Conservation (phyloP, 2,329 filamentous ascomycete genomes). For the Cordyceps fumosorosea region DNA sequence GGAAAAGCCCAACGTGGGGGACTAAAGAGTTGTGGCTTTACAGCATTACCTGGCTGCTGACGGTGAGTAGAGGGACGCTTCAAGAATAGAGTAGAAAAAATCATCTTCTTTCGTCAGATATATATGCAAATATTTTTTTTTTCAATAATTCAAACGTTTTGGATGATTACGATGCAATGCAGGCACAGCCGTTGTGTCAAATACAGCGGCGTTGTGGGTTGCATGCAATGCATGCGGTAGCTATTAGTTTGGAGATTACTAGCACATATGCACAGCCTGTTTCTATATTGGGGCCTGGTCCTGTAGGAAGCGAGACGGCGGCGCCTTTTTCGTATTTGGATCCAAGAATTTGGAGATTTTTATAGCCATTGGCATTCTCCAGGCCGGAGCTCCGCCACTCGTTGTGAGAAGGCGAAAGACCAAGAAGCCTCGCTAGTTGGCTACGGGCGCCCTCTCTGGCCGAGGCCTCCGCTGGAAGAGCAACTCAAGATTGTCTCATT, state of each 20-base stretch:
- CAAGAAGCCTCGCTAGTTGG: neutral
- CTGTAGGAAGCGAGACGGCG: neutral
- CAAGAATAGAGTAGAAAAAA: neutral
- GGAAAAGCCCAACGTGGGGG: neutral
- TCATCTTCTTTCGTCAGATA: neutral
- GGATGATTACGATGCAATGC: neutral
- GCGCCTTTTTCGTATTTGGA: neutral
- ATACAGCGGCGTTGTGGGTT: neutral
- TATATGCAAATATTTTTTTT: neutral
- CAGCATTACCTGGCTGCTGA: neutral
- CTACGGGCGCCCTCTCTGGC: neutral
- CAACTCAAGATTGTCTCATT: neutral
- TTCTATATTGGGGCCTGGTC: slow-evolving; percentile 8
- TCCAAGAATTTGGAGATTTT: neutral
- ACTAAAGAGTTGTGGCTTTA: neutral
- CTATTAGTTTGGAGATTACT: neutral
- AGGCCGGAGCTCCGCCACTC: neutral
- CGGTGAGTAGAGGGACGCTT: neutral
- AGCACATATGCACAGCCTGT: slow-evolving; percentile 4
- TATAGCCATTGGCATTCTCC: neutral
- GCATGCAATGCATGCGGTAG: neutral
- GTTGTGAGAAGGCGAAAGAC: neutral
- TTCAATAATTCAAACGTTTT: neutral
- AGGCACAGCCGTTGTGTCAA: slow-evolving; percentile 1
- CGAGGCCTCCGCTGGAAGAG: no score